A percentile compares a stretch with the other conserved stretches of the same genome.
phyloP scores from a whole-genome alignment of 2,329 filamentous ascomycete genomes.

The Ophiostoma sp. region DNA sequence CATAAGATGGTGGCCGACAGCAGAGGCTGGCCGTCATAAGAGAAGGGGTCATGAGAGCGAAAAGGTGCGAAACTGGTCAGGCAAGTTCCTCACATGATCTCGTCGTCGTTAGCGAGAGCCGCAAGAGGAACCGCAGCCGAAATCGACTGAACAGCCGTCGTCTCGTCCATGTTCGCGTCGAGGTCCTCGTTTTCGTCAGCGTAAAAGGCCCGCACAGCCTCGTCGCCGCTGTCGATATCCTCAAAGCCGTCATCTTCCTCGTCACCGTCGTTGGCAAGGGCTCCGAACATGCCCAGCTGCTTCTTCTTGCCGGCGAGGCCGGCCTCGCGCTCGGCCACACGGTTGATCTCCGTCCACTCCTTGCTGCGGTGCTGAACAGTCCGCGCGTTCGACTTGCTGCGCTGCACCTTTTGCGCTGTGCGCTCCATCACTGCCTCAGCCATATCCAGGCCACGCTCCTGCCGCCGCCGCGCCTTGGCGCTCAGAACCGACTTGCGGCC shows the following conservation, averaged over 20 bases:
- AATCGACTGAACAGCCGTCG: not conserved
- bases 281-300: slow-evolving; percentile 24
- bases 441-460: slow-evolving; percentile 59
- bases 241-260: slow-evolving; percentile 5
- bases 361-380: slow-evolving; percentile 52
- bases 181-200: slow-evolving; percentile 21
- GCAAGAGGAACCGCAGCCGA: slow-evolving; percentile 20
- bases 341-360: slow-evolving; percentile 61
- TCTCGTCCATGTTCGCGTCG: slow-evolving; percentile 28
- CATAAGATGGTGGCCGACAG: slow-evolving; percentile 10
- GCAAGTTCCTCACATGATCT: slow-evolving; percentile 29
- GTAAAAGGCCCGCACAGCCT: slow-evolving; percentile 30
- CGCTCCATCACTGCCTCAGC: slow-evolving; percentile 62
- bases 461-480: slow-evolving; percentile 54
- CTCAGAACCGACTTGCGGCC: slow-evolving; percentile 57
- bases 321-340: slow-evolving; percentile 11
- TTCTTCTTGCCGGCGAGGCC: slow-evolving; percentile 20
- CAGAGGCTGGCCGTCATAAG: slow-evolving; percentile 3
- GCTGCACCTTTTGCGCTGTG: slow-evolving; percentile 56
- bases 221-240: slow-evolving; percentile 28
- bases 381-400: slow-evolving; percentile 53
- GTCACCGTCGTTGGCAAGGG: slow-evolving; percentile 14
- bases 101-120: slow-evolving; percentile 25
- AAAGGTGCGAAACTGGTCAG: not conserved
- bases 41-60: not conserved